Conservation (phyloP, 768 basidiomycete genomes). For the Panellus pusillus region DNA sequence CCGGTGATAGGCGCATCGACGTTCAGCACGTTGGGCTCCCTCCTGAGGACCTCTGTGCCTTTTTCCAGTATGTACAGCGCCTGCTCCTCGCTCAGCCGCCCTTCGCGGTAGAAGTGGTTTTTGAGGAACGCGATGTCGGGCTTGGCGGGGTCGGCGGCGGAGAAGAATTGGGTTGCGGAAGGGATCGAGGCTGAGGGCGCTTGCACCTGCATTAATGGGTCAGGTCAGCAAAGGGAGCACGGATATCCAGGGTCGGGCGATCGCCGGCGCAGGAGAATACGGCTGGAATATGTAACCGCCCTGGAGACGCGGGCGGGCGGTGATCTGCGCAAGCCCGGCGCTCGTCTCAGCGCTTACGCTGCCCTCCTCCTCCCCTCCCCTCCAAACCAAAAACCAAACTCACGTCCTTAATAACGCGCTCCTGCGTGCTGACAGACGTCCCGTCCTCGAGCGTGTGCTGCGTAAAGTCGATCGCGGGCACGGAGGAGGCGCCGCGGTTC, state of each 20-base stretch:
- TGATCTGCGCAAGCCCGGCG: too few species aligned
- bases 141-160: constrained; percentile 71
- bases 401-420: constrained; percentile 96
- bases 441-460: constrained; percentile 94
- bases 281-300: too few species aligned
- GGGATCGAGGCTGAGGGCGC: constrained; percentile 93
- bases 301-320: too few species aligned
- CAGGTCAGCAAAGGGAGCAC: not conserved
- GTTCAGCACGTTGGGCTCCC: constrained; percentile 87
- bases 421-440: constrained; percentile 85
- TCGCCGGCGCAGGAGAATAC: too few species aligned
- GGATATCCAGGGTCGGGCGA: not conserved
- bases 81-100: constrained; percentile 90
- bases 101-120: constrained; percentile 98
- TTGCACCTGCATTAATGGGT: constrained; percentile 68
- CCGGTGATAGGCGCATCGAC: constrained; percentile 99
- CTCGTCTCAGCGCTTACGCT: too few species aligned
- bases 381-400: constrained; percentile 27
- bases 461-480: constrained; percentile 82
- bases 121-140: constrained; percentile 96
- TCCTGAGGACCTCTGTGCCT: constrained; percentile 74
- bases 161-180: constrained; percentile 92
- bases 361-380: constrained; percentile 12
- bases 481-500: constrained; percentile 35
- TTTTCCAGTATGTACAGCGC: constrained; percentile 91